Evolutionary conservation across 2,329 filamentous ascomycete species (phyloP), one percentile per base, ranked within the genome.

Genomic region (Fusarium circinatum): DNA sequence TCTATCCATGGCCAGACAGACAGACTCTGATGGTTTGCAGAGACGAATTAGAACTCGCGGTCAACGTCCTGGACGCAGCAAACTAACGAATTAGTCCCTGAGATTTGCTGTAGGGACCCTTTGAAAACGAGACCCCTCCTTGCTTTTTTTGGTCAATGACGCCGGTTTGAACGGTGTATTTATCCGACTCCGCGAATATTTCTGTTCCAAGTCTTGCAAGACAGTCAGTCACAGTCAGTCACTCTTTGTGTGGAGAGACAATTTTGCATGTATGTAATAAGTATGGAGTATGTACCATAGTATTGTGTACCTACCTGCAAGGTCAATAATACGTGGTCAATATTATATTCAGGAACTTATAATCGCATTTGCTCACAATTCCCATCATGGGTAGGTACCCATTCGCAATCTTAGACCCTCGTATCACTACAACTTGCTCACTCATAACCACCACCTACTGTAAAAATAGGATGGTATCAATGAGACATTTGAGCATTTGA

Each of bases 121-220:
- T 71, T 70, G 59, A 58, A 51, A 42, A 36, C 55, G 22, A 36
- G 18, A 52, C 30, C 63, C 54, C 55, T 48, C 41, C 52, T 38
- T 36, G 57, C 38, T 41, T 42, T 44, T 22, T 48, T 55, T 41
- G 44, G 41, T 62, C 62, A 61, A 74, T 74, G 71, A 74, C 71
- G 71, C 56, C 30, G 52, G 62, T 68, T 56, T 45, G 8, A 36
- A 71, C 71, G 71, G 54, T 45, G 34, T 41, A 55, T 55, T 32
- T 47, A 58, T n/a, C 71, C 67, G 67, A 34, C 68, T 72, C 71
- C 67, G 71, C 71, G 59, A 34, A 38, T 68, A 42, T 49, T 49
- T 62, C 42, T 55, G 51, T 52, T 52, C 42, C 54, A 54, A 48
- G 52, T 38, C 41, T 42, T 24, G 55, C 44, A 28, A 30, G 32